Evolutionary conservation across 108 stramenopile species (phyloP).

Genomic region (Schizochytrium sp.): DNA sequence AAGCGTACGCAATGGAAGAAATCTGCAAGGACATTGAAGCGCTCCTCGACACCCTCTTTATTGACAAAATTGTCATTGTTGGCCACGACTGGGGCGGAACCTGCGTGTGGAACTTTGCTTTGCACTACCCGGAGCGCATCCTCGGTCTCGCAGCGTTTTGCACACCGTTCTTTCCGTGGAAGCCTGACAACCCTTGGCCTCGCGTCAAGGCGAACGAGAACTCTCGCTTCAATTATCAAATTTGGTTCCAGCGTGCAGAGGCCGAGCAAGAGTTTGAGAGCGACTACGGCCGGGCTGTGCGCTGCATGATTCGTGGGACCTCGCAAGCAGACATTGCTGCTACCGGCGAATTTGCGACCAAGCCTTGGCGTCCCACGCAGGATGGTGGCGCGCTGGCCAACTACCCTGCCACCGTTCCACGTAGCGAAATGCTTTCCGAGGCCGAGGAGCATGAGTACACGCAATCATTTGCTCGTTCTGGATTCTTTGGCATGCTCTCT

Average conservation of each 20-base stretch:
- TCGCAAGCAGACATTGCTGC: neutral
- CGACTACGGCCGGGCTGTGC: neutral
- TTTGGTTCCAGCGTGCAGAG: neutral
- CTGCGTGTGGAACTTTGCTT: conserved; percentile 5
- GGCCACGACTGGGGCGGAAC: conserved; percentile 17
- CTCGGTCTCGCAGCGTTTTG: neutral
- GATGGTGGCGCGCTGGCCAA: neutral
- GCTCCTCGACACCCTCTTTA: neutral
- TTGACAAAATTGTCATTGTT: neutral
- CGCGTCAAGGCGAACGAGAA: neutral
- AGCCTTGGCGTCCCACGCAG: neutral
- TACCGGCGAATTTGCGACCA: neutral
- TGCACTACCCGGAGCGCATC: conserved; percentile 4
- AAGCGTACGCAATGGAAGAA: neutral
- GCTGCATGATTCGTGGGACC: conserved; percentile 2
- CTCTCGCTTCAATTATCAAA: neutral
- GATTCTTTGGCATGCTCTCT: neutral
- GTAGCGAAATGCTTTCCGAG: neutral
- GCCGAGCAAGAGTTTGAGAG: neutral
- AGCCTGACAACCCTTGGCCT: neutral
- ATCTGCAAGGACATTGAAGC: neutral
- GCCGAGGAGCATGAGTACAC: neutral
- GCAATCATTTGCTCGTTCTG: neutral
- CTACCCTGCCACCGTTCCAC: neutral
- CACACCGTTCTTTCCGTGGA: neutral